Percentiles rank a stretch among this genome's conserved stretches.
These are phyloP conservation scores for Rhizopogon rudus DNA, from an alignment of 768 basidiomycete species.

Conservation along the genomic window DNA sequence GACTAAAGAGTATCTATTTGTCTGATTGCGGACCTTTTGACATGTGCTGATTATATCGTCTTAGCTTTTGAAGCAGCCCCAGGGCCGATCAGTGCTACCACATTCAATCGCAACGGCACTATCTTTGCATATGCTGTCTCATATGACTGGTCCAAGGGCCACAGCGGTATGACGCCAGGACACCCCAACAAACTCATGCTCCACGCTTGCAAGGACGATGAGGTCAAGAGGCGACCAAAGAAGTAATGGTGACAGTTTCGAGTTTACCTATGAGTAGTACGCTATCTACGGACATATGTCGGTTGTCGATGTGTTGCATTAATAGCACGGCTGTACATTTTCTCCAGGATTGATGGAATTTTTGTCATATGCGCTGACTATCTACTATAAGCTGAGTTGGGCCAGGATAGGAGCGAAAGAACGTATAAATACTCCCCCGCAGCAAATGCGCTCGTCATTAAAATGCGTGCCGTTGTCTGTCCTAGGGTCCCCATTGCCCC, in stretches of 20 bases:
- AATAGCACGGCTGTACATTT: slow-evolving; percentile 1
- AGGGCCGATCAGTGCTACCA: slow-evolving; percentile 73
- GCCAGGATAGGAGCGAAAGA: neutral
- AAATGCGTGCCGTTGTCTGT: slow-evolving; percentile 17
- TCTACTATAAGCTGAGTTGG: no score
- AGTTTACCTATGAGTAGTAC: neutral
- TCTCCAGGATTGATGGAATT: no score
- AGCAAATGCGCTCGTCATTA: neutral
- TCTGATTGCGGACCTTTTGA: neutral
- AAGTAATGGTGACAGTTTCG: slow-evolving; percentile 16
- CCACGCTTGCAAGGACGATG: slow-evolving; percentile 83
- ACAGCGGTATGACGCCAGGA: slow-evolving; percentile 72
- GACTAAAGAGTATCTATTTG: slow-evolving; percentile 71
- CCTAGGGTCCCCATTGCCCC: slow-evolving; percentile 18
- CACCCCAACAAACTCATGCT: slow-evolving; percentile 77
- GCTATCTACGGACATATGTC: slow-evolving; percentile 1
- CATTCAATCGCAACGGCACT: slow-evolving; percentile 83
- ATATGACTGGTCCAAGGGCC: slow-evolving; percentile 93
- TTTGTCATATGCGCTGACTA: no score
- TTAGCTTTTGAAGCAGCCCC: slow-evolving; percentile 69
- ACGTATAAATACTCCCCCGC: no score
- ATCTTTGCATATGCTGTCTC: slow-evolving; percentile 92
- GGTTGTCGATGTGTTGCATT: slow-evolving; percentile 4
- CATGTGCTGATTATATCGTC: slow-evolving; percentile 2
- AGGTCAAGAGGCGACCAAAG: slow-evolving; percentile 62